Evolutionary conservation across 176 grass and related monocot species (phyloP), one percentile per base, ranked within the genome.

Genomic region (Alloteropsis semialata): DNA sequence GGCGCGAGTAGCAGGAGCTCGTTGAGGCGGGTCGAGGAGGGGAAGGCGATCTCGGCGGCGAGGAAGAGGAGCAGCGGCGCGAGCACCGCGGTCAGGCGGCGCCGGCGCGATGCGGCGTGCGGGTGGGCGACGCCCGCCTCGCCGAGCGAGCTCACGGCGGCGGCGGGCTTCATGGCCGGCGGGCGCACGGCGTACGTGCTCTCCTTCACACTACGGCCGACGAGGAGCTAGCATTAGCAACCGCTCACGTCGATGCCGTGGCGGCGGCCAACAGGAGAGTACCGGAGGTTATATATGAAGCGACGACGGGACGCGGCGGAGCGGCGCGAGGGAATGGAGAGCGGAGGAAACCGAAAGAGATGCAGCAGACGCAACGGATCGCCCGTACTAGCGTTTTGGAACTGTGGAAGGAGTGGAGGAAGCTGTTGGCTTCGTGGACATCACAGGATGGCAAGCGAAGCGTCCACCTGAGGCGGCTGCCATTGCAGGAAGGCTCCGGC

Each of bases 51-150:
- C 19, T 74, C 73, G 9, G 74, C 65, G 46, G 74, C 79, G 65
- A 82, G 78, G 84, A 90, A 66, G 54, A 86, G 66, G 37, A 83
- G 88, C 53, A 90, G 79, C 65, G 78, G 88, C 1, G 73, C 39
- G 29, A 90, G 46, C 2, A 86, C 55, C 8, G 73, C 37, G 46
- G 58, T 79, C 10, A 81, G 55, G 21, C 53, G 72, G 44, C 81
- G 48, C 0, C 72, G 72, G 67, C 45, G 36, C 2, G 41, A 41
- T 14, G 8, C 36, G 19, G 34, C n/a, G 54, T 49, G 70, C 18
- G 63, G 22, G 62, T 7, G 3, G 34, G 18, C 36, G 25, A 9
- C 33, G 3, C 49, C 9, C 5, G 62, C 6, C 53, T 39, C 44
- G 74, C 8, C n/a, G 0, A 2, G 37, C 22, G 55, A 22, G 21